Percentiles rank a stretch among this genome's conserved stretches.
These are phyloP conservation scores for Aspergillus candidus DNA, from an alignment of 2,329 filamentous ascomycete species.

Conservation along the genomic window DNA sequence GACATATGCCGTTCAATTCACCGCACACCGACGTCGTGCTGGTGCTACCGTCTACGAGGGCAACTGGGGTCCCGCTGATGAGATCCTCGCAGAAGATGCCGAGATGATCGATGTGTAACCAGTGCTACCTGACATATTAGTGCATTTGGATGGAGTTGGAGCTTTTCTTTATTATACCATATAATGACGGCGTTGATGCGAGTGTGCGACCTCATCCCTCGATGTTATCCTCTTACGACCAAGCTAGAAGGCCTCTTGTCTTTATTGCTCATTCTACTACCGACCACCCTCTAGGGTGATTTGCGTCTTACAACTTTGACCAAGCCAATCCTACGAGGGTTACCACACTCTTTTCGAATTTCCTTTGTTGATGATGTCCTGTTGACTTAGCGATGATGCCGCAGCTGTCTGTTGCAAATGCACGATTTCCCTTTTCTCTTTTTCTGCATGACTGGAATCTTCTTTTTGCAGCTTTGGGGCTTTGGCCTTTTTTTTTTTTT, in stretches of 20 bases:
- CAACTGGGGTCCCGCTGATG: conserved; percentile 79
- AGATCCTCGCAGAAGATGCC: conserved; percentile 52
- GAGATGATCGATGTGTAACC: conserved; percentile 59
- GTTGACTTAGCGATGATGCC: conserved; percentile 12
- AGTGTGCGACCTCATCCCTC: conserved; percentile 9
- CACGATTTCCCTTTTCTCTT: not conserved
- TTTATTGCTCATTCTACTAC: not conserved
- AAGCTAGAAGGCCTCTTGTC: conserved; percentile 11
- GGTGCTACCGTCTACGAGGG: conserved; percentile 95
- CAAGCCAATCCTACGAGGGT: not conserved
- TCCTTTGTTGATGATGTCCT: conserved; percentile 11
- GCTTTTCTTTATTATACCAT: conserved; percentile 21
- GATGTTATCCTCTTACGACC: conserved; percentile 8
- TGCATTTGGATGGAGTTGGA: conserved; percentile 31
- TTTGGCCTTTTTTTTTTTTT: conserved; percentile 4
- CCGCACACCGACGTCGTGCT: conserved; percentile 67
- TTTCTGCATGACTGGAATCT: conserved; percentile 6
- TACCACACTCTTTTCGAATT: conserved; percentile 13
- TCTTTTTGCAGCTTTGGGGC: conserved; percentile 1
- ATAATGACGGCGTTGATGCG: conserved; percentile 19
- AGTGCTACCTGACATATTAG: conserved; percentile 20
- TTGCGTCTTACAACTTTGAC: not conserved
- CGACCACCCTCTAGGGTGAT: conserved; percentile 2
- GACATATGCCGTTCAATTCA: conserved; percentile 72
- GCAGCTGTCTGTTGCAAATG: conserved; percentile 2